Conservation (phyloP, 2,329 filamentous ascomycete species). For the Cryphonectria japonica region DNA sequence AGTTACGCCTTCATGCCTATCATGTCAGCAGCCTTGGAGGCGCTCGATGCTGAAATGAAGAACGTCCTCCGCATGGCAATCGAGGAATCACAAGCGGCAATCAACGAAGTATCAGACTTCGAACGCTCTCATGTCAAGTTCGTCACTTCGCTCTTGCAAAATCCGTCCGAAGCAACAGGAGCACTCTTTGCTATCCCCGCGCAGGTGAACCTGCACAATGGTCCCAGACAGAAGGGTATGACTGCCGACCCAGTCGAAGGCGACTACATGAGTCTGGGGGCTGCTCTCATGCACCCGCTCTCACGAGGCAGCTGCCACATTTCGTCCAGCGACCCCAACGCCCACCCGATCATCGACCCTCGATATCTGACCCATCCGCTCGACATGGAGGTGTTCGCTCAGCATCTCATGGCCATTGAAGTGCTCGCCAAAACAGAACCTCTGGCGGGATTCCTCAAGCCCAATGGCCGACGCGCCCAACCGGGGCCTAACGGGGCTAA, state of each 20-base stretch:
- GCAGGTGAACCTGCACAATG: slow-evolving; percentile 33
- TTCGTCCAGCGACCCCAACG: slow-evolving; percentile 44
- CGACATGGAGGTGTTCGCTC: slow-evolving; percentile 54
- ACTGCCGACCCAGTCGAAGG: slow-evolving; percentile 5
- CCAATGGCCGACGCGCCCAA: slow-evolving; percentile 4
- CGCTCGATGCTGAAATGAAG: background rate
- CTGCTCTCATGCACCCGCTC: slow-evolving; percentile 63
- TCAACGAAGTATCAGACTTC: background rate
- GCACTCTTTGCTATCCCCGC: slow-evolving; percentile 28
- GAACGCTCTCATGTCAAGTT: slow-evolving; percentile 1
- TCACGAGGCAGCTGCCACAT: slow-evolving; percentile 63
- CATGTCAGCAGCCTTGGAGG: background rate
- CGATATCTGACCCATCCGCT: slow-evolving; percentile 58
- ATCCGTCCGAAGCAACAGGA: slow-evolving; percentile 22
- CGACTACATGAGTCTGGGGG: slow-evolving; percentile 58
- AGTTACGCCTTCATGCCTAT: slow-evolving; percentile 12
- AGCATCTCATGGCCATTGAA: slow-evolving; percentile 45
- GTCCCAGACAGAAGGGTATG: slow-evolving; percentile 1
- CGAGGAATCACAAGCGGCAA: background rate
- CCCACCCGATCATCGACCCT: slow-evolving; percentile 55
- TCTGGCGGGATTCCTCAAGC: slow-evolving; percentile 6
- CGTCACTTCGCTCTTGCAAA: background rate
- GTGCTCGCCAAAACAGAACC: slow-evolving; percentile 22
- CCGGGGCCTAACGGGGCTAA: background rate
- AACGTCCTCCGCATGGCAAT: background rate